A percentile compares a stretch with the other conserved stretches of the same genome.
These are phyloP conservation scores for Botrytis porri DNA, from an alignment of 2,329 filamentous ascomycete genomes.

Conservation along the genomic window DNA sequence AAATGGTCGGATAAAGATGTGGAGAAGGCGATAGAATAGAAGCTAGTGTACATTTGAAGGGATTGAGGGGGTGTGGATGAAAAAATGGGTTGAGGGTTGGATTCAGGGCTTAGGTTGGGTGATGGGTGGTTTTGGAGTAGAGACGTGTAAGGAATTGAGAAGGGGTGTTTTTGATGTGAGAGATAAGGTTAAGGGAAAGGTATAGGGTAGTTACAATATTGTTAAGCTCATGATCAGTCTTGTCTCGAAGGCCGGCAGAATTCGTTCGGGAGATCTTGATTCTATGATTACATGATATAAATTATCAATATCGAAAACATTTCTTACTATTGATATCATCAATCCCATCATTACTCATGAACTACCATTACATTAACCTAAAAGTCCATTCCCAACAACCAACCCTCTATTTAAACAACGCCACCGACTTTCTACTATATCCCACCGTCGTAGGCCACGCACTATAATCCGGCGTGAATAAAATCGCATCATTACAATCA, in stretches of 20 bases:
- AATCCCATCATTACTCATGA: background rate
- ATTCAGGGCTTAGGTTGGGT: background rate
- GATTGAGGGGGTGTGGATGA: slow-evolving; percentile 2
- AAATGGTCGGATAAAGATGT: slow-evolving; percentile 1
- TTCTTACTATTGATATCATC: background rate
- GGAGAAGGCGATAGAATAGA: background rate
- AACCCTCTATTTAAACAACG: background rate
- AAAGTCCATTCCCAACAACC: background rate
- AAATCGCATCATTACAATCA: slow-evolving; percentile 59
- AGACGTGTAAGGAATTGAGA: background rate
- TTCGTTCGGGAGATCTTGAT: background rate
- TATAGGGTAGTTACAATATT: background rate
- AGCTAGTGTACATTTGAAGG: background rate
- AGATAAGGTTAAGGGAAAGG: background rate
- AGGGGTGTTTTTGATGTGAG: background rate
- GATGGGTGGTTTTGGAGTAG: background rate
- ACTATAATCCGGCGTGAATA: slow-evolving; percentile 49
- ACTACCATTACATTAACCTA: background rate
- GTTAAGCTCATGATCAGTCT: rapidly evolving
- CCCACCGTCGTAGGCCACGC: slow-evolving; percentile 22
- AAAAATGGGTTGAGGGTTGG: slow-evolving; percentile 14
- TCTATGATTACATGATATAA: background rate
- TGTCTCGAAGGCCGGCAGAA: rapidly evolving
- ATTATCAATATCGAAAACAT: background rate
- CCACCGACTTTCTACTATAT: slow-evolving; percentile 14